A percentile compares a stretch with the other conserved stretches of the same genome.
Evolutionary conservation across 768 basidiomycete genomes (phyloP).

Genomic region (Tulasnella sp.): DNA sequence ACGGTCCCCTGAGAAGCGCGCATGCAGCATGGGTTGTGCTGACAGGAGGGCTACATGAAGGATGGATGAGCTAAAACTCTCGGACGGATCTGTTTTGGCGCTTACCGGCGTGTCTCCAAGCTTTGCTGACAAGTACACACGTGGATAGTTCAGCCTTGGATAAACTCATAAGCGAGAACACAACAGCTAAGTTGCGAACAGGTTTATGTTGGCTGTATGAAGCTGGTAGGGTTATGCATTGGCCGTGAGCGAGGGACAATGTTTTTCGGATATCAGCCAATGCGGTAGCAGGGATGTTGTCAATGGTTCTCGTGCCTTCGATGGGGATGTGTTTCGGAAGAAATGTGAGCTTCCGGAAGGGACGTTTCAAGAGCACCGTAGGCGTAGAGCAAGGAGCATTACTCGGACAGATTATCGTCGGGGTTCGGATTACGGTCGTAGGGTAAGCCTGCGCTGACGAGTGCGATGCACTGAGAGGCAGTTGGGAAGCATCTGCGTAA

Average conservation of each 20-base stretch:
- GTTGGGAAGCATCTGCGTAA: background rate
- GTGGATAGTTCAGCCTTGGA: conserved; percentile 34
- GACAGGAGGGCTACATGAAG: conserved; percentile 48
- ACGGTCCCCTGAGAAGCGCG: conserved; percentile 41
- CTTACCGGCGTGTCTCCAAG: conserved; percentile 54
- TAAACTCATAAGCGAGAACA: conserved; percentile 27
- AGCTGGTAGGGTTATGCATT: no score
- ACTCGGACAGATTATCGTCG: background rate
- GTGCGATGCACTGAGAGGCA: background rate
- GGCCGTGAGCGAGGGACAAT: no score
- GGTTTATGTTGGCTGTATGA: no score
- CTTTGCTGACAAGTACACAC: conserved; percentile 46
- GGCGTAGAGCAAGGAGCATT: no score
- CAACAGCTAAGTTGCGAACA: no score
- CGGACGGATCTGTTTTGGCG: conserved; percentile 2
- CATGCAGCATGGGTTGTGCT: conserved; percentile 39
- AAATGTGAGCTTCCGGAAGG: no score
- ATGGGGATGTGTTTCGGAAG: no score
- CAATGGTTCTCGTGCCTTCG: no score
- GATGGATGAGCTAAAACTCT: background rate
- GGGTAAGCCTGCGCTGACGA: conserved; percentile 1
- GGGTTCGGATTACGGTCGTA: background rate
- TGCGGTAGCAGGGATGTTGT: no score
- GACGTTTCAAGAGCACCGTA: no score
- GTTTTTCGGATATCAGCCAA: no score